Evolutionary conservation across 2,329 filamentous ascomycete species (phyloP), one percentile per base, ranked within the genome.

Genomic region (Calonectria montana): DNA sequence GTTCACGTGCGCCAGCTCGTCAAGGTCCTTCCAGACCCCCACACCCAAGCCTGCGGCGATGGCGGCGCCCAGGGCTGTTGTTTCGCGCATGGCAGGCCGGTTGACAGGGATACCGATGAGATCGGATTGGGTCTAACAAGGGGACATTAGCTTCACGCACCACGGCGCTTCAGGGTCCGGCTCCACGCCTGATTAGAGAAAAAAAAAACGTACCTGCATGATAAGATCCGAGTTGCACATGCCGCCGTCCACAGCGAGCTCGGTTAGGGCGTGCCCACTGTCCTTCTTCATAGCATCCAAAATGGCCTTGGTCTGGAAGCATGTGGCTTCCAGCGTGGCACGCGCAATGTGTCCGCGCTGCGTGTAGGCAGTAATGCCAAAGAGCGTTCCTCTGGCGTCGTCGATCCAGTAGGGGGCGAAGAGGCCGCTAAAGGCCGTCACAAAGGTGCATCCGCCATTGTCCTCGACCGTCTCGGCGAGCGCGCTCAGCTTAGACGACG

Each of bases 331-430:
- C 67, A 96, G 88, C 0, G 94, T 96, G 29, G 94, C 94, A 63
- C 94, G 90, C 31, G 94, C 94, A 78, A 96, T 93, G 82, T 96
- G 94, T 7, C 93, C 93, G 41, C 90, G 89, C 81, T 94, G 88
- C 0, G 94, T 96, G 83, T 94, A 93, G 73, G 94, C 91, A 0
- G 93, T 94, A 78, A 95, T 93, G 53, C 93, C 93, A 77, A 94
- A 94, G 76, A 94, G 93, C 48, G 94, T 96, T 69, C 94, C 94
- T 79, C 94, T 90, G 2, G 93, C 93, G 83, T 95, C 93, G 81
- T 96, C 94, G 74, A 95, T 94, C 94, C 94, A 96, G 84, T 96
- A 96, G 0, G 94, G 94, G 0, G 94, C 94, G 81, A 95, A 96
- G 4, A 96, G 87, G 62, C 94, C 94, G 81, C 91, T 94, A 81